These are phyloP conservation scores for Blepharisma japonicum DNA, from an alignment of 73 alveolate species.

Conservation along the genomic window DNA sequence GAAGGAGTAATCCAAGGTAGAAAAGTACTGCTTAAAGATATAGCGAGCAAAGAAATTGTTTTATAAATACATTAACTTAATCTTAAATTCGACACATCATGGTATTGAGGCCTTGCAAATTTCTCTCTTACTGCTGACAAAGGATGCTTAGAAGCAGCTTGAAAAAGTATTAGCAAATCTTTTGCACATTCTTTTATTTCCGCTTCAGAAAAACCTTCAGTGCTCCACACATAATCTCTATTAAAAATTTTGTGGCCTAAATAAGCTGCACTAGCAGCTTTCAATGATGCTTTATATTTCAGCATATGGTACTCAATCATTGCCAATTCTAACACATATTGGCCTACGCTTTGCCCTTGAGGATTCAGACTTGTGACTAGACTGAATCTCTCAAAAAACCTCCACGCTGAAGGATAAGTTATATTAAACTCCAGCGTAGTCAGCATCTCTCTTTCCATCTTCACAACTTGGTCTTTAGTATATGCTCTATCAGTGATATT, in stretches of 20 bases:
- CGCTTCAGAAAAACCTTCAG: not conserved
- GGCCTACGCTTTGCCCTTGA: slow-evolving; percentile 47
- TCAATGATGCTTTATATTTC: slow-evolving; percentile 56
- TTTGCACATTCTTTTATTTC: slow-evolving; percentile 6
- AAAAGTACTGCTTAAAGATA: not conserved
- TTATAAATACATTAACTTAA: not conserved
- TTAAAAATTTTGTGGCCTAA: slow-evolving; percentile 39
- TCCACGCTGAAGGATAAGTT: slow-evolving; percentile 56
- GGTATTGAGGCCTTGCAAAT: not conserved
- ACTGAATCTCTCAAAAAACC: slow-evolving; percentile 57
- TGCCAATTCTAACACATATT: slow-evolving; percentile 66
- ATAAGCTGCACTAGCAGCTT: slow-evolving; percentile 72
- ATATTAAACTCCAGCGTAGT: slow-evolving; percentile 75
- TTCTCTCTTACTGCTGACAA: slow-evolving; percentile 4
- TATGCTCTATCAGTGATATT: slow-evolving; percentile 94
- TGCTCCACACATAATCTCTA: not conserved
- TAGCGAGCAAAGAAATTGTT: not conserved
- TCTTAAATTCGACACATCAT: not conserved
- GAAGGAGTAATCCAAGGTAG: too few relatives aligned
- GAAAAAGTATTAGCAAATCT: not conserved
- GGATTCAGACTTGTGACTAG: slow-evolving; percentile 38
- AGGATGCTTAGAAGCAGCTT: not conserved
- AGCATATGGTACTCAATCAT: slow-evolving; percentile 65
- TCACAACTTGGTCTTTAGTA: slow-evolving; percentile 82
- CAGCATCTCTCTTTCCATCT: slow-evolving; percentile 82